These are phyloP conservation scores for Leccinum fuscescens DNA, from an alignment of 1,284 basidiomycete species.

Conservation along the genomic window DNA sequence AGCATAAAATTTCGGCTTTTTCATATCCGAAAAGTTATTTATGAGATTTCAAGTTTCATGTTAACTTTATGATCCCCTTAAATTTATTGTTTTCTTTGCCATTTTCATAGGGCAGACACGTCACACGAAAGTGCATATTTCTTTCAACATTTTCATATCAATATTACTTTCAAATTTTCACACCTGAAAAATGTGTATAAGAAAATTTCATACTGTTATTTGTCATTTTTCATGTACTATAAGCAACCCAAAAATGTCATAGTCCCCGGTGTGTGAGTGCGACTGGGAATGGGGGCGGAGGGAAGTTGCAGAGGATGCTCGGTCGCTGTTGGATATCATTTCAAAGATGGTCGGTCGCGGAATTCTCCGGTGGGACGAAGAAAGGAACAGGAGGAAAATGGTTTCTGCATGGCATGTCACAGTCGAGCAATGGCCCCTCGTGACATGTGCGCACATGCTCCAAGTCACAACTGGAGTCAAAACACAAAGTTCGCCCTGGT, in stretches of 20 bases:
- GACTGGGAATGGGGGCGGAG: slow-evolving; percentile 62
- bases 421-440: slow-evolving; percentile 25
- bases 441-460: slow-evolving; percentile 24
- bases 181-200: background rate
- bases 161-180: background rate
- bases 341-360: slow-evolving; percentile 38
- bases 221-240: background rate
- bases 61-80: background rate
- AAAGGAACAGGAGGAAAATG: slow-evolving; percentile 10
- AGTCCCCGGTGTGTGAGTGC: slow-evolving; percentile 36
- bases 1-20: background rate
- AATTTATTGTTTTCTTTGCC: background rate
- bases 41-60: background rate
- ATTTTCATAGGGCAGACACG: background rate
- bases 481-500: slow-evolving; percentile 7
- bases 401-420: slow-evolving; percentile 34
- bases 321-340: slow-evolving; percentile 46
- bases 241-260: background rate
- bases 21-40: background rate
- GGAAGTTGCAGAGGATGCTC: slow-evolving; percentile 51
- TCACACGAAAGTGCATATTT: background rate
- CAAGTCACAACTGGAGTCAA: slow-evolving; percentile 15
- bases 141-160: background rate
- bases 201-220: background rate
- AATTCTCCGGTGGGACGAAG: slow-evolving; percentile 19